These are phyloP conservation scores for Yarrowia osloensis DNA, from an alignment of 805 yeast genomes.

Conservation along the genomic window DNA sequence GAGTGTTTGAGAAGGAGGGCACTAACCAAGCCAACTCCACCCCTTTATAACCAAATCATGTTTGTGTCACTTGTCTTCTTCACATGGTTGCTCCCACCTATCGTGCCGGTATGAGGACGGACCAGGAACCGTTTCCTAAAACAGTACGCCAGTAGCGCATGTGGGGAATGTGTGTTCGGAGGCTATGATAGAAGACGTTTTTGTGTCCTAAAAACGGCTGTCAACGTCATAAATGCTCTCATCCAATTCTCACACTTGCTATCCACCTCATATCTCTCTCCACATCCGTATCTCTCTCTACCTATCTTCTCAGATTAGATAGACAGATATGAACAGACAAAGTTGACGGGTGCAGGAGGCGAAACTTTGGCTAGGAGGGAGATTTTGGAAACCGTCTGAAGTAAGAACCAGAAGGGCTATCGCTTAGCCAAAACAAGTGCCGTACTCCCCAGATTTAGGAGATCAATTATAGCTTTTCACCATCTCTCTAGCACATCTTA, in stretches of 20 bases:
- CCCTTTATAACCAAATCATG: not conserved
- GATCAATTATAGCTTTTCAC: not conserved
- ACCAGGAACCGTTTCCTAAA: conserved; percentile 19
- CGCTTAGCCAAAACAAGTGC: not conserved
- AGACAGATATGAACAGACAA: not conserved
- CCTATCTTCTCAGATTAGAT: conserved; percentile 11
- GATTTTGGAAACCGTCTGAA: too few relatives aligned
- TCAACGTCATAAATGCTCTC: not conserved
- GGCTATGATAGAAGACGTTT: too few relatives aligned
- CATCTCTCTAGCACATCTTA: not conserved
- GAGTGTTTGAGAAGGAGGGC: not conserved
- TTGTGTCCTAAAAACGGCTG: too few relatives aligned
- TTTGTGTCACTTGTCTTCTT: not conserved
- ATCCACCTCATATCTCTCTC: not conserved
- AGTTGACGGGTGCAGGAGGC: conserved; percentile 5
- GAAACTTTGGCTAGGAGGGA: not conserved
- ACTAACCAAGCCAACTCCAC: not conserved
- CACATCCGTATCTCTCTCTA: not conserved
- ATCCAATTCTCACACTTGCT: not conserved
- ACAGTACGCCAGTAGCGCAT: not conserved
- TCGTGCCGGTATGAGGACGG: not conserved
- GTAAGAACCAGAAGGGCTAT: not conserved
- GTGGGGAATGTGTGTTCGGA: not conserved
- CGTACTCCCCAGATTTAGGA: not conserved
- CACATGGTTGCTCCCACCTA: conserved; percentile 1